Conservation (phyloP, 768 basidiomycete genomes). For the Trametes cinnabarina region DNA sequence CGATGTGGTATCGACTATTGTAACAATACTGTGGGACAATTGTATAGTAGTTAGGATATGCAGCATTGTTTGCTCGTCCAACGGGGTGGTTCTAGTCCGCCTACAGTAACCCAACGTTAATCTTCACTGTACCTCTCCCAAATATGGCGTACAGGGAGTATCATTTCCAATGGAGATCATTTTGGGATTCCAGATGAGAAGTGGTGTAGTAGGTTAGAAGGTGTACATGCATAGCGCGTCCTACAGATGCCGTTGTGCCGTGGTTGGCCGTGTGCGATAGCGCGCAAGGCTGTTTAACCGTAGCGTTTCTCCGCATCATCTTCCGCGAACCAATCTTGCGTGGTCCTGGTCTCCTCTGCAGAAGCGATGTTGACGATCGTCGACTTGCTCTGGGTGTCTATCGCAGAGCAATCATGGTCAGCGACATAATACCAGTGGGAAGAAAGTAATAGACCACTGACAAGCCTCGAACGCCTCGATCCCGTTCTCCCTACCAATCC, state of each 20-base stretch:
- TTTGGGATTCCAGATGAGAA: too few species aligned
- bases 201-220: too few species aligned
- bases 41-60: too few species aligned
- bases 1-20: too few species aligned
- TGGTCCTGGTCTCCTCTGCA: slow-evolving; percentile 50
- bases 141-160: too few species aligned
- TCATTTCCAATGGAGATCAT: too few species aligned
- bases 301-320: slow-evolving; percentile 53
- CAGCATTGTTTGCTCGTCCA: too few species aligned
- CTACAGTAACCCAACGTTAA: too few species aligned
- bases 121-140: too few species aligned
- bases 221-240: too few species aligned
- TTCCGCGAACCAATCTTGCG: slow-evolving; percentile 81
- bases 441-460: slow-evolving; percentile 35
- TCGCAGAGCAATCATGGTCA: not conserved
- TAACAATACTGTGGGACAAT: too few species aligned
- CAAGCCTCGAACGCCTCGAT: slow-evolving; percentile 78
- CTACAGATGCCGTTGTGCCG: not conserved
- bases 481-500: slow-evolving; percentile 85
- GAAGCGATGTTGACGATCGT: slow-evolving; percentile 72
- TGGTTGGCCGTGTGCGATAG: not conserved
- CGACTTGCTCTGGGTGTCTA: slow-evolving; percentile 86
- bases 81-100: too few species aligned
- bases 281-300: slow-evolving; percentile 42
- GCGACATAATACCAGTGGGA: not conserved